These are phyloP conservation scores for Ceratobasidium sp. DNA, from an alignment of 1,284 basidiomycete genomes.

Conservation along the genomic window DNA sequence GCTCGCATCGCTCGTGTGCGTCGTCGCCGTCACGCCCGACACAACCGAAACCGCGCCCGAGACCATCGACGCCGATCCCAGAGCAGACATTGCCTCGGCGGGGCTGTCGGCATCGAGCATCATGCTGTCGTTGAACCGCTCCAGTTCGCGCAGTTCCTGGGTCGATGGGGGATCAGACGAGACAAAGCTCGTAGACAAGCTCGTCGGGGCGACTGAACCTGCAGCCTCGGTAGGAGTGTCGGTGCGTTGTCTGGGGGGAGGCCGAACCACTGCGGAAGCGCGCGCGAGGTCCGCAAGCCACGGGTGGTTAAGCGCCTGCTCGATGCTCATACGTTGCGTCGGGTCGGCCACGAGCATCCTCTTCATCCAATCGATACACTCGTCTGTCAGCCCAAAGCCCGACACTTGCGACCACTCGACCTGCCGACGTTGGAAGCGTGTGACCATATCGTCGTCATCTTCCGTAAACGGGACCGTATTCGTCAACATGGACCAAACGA, in stretches of 20 bases:
- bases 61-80: conserved; percentile 34
- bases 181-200: conserved; percentile 24
- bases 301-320: conserved; percentile 64
- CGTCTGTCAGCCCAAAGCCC: conserved; percentile 45
- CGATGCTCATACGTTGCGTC: conserved; percentile 62
- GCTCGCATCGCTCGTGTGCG: conserved; percentile 39
- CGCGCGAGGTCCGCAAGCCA: conserved; percentile 60
- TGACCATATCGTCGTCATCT: conserved; percentile 60
- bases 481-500: conserved; percentile 84
- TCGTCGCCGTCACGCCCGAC: conserved; percentile 27
- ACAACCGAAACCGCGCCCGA: conserved; percentile 36
- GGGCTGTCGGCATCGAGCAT: conserved; percentile 2
- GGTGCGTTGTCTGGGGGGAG: conserved; percentile 1
- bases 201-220: conserved; percentile 8
- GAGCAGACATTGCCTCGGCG: conserved; percentile 2
- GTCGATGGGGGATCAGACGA: conserved; percentile 34
- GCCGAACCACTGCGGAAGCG: neutral
- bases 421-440: conserved; percentile 57
- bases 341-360: conserved; percentile 63
- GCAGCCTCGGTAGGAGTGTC: conserved; percentile 23
- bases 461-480: conserved; percentile 74
- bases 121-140: conserved; percentile 34
- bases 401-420: conserved; percentile 66
- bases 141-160: conserved; percentile 18
- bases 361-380: conserved; percentile 59